A percentile compares a stretch with the other conserved stretches of the same genome.
These are phyloP conservation scores for Centaurea solstitialis DNA, from an alignment of 129 eudicot species.

Conservation along the genomic window DNA sequence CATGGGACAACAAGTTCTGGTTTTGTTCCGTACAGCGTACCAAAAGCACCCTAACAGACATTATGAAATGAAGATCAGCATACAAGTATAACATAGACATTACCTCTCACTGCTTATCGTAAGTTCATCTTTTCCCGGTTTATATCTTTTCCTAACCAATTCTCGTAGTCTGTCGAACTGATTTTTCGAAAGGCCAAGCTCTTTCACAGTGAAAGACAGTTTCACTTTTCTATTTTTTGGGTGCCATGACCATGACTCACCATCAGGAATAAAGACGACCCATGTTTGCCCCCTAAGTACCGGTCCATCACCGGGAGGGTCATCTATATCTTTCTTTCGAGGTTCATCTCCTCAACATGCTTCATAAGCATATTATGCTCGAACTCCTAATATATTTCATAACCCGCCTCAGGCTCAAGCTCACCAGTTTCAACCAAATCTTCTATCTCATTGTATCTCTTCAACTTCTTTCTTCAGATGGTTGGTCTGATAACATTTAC, in stretches of 20 bases:
- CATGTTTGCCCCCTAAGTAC: constrained; percentile 89
- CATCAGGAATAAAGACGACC: constrained; percentile 83
- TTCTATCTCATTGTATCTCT: constrained; percentile 65
- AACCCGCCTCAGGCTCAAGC: constrained; percentile 70
- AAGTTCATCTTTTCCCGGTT: constrained; percentile 89
- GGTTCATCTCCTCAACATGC: too few species aligned
- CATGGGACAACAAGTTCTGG: background rate
- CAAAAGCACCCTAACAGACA: background rate
- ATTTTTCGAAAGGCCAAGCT: too few species aligned
- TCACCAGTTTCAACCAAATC: constrained; percentile 74
- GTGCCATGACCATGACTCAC: constrained; percentile 98
- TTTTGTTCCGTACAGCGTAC: background rate
- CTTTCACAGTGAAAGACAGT: constrained; percentile 86
- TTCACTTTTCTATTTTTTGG: constrained; percentile 96
- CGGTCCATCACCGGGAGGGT: constrained; percentile 94
- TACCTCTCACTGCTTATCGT: constrained; percentile 95
- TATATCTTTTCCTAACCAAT: too few species aligned
- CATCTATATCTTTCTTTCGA: constrained; percentile 50
- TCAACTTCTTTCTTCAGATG: constrained; percentile 69
- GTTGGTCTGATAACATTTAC: constrained; percentile 50
- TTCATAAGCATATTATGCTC: constrained; percentile 78
- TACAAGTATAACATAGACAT: background rate
- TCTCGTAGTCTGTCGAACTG: constrained; percentile 74
- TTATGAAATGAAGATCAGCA: background rate
- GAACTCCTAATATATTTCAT: constrained; percentile 66